Evolutionary conservation across 257 asterid species (phyloP), one percentile per base, ranked within the genome.

Genomic region (Solanum acaule): DNA sequence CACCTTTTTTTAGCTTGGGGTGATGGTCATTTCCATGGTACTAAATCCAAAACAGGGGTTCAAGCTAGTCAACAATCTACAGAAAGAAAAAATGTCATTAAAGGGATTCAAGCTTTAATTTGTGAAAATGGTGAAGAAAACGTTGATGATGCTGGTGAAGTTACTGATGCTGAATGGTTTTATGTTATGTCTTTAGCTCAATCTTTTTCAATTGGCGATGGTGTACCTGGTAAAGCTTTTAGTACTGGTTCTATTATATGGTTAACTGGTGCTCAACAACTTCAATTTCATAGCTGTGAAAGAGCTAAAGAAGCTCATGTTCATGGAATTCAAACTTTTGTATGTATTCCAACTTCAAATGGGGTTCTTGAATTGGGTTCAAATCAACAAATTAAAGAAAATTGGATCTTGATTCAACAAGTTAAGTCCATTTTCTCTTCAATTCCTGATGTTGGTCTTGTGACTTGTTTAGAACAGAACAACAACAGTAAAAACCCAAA

Each of bases 351-450:
- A 2, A 93, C 93, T 8, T 20, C 72, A 4, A 38, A 87, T 34
- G 98, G 98, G 14, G 95, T 96, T 1, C 90, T 96, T 5, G 98
- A 96, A 88, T 89, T 96, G 8, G 98, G 97, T 1, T 96, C 98
- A 8, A 92, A 88, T 42, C 88, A 90, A 9, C 12, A 90, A 23
- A 89, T 95, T 75, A 18, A 83, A 1, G 94, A 95, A 46, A 94
- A 90, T 59, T 95, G 94, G 94, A 79, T 18, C 18, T 63, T 95
- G 63, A 90, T 94, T 4, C 96, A 92, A 22, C 93, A 87, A 71
- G 96, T 92, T 1, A 91, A 92, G 35, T 89, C 93, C 1, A 85
- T 93, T 27, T 95, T 94, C 33, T 92, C 88, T n/a, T n/a, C n/a
- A n/a, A n/a, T n/a, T n/a, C n/a, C n/a, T n/a, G n/a, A n/a, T n/a